Evolutionary conservation across 2,329 filamentous ascomycete species (phyloP).

Genomic region (Xylariaceae sp.): DNA sequence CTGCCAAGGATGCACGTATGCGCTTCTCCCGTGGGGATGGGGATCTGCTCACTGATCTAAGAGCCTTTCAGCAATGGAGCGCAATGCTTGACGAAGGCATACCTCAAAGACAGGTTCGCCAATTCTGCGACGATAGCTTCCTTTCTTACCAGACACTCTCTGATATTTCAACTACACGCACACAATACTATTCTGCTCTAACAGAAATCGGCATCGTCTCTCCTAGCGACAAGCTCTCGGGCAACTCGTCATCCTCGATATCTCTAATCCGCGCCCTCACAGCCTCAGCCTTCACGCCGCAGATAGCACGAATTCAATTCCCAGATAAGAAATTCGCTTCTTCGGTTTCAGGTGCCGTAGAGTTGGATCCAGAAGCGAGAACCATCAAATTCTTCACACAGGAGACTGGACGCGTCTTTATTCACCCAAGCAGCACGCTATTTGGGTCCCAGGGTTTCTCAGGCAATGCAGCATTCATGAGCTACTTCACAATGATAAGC

Average conservation of each 20-base stretch:
- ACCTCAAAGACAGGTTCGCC: constrained; percentile 59
- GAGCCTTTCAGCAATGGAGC: constrained; percentile 80
- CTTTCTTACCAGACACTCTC: constrained; percentile 77
- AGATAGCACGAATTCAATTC: constrained; percentile 87
- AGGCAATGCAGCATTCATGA: constrained; percentile 70
- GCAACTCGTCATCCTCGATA: constrained; percentile 27
- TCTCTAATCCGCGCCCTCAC: constrained; percentile 65
- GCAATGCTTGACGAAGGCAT: constrained; percentile 55
- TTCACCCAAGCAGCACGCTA: constrained; percentile 83
- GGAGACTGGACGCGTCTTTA: constrained; percentile 82
- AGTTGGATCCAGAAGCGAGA: constrained; percentile 85
- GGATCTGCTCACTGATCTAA: constrained; percentile 82
- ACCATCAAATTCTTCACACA: constrained; percentile 92
- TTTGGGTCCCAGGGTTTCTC: constrained; percentile 80
- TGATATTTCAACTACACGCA: constrained; percentile 82
- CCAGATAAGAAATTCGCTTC: constrained; percentile 94
- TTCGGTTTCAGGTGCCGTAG: constrained; percentile 82
- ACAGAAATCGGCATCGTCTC: constrained; percentile 73
- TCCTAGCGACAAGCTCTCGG: constrained; percentile 26
- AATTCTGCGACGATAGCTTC: constrained; percentile 83
- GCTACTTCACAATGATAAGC: constrained; percentile 87
- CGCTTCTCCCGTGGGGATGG: constrained; percentile 75
- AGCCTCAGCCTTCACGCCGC: constrained; percentile 73
- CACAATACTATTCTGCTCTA: constrained; percentile 81
- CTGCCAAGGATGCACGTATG: constrained; percentile 71